Conservation (phyloP, 345 rosid species). For the Raphanus raphanistrum region DNA sequence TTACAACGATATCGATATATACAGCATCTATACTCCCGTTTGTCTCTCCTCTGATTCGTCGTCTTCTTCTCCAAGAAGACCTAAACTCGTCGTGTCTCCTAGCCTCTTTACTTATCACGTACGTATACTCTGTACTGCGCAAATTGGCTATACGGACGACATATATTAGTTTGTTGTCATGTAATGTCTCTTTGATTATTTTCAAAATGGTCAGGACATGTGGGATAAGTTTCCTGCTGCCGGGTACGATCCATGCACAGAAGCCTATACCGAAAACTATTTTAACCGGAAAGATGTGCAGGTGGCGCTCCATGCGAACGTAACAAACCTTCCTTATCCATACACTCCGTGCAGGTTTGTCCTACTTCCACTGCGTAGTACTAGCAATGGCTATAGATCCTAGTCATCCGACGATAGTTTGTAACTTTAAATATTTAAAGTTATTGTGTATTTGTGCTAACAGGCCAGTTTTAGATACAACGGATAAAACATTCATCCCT, state of each 20-base stretch:
- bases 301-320: slow-evolving; percentile 64
- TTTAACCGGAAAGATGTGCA: slow-evolving; percentile 78
- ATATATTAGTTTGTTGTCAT: neutral
- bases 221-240: slow-evolving; percentile 53
- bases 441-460: neutral
- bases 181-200: neutral
- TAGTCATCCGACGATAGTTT: neutral
- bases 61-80: slow-evolving; percentile 20
- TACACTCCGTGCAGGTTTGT: slow-evolving; percentile 66
- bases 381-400: neutral
- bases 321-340: slow-evolving; percentile 59
- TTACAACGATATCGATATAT: slow-evolving; percentile 59
- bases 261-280: slow-evolving; percentile 48
- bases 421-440: neutral
- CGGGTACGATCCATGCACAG: slow-evolving; percentile 77
- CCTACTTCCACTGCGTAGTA: neutral
- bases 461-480: neutral
- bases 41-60: slow-evolving; percentile 40
- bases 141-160: neutral
- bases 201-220: slow-evolving; percentile 40
- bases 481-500: neutral
- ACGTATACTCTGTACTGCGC: neutral
- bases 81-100: slow-evolving; percentile 41
- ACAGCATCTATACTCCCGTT: slow-evolving; percentile 64
- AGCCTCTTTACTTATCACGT: slow-evolving; percentile 36